phyloP scores from a whole-genome alignment of 768 basidiomycete species.

The Dioszegia aurantiaca region DNA sequence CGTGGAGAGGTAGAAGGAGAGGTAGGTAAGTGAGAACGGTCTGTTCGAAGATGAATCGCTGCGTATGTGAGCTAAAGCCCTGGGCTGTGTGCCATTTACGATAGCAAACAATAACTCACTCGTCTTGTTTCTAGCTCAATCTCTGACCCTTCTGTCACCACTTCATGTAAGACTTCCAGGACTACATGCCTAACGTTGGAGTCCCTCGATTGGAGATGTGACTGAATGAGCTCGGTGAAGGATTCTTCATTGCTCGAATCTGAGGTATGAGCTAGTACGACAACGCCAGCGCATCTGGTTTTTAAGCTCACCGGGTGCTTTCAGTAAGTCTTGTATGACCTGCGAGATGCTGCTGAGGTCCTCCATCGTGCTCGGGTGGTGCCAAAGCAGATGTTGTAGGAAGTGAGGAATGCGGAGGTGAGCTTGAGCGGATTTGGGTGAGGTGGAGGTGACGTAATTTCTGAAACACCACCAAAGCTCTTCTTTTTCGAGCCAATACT shows the following conservation, averaged over 20 bases:
- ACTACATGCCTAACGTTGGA: slow-evolving; percentile 1
- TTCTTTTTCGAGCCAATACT: too few species aligned
- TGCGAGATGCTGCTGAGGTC: slow-evolving; percentile 11
- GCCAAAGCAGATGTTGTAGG: neutral
- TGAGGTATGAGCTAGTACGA: neutral
- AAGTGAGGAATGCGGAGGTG: neutral
- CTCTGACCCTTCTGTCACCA: slow-evolving; percentile 10
- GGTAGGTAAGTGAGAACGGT: slow-evolving; percentile 24
- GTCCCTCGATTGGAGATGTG: slow-evolving; percentile 5
- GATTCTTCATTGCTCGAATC: slow-evolving; percentile 4
- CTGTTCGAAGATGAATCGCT: slow-evolving; percentile 8
- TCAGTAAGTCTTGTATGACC: slow-evolving; percentile 9
- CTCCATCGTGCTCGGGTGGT: neutral
- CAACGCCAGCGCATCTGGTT: too few species aligned
- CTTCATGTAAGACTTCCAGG: slow-evolving; percentile 10
- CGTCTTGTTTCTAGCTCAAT: neutral
- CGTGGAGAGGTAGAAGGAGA: slow-evolving; percentile 19
- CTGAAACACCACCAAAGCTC: too few species aligned
- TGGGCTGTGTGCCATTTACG: neutral
- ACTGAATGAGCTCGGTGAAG: slow-evolving; percentile 8
- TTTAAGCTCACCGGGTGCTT: neutral
- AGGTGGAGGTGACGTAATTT: too few species aligned
- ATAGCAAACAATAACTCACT: too few species aligned
- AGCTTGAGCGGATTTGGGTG: too few species aligned
- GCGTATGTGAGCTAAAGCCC: slow-evolving; percentile 5